A percentile compares a stretch with the other conserved stretches of the same genome.
phyloP scores from a whole-genome alignment of 1,139 yeast species.

The Ashbya aceris region DNA sequence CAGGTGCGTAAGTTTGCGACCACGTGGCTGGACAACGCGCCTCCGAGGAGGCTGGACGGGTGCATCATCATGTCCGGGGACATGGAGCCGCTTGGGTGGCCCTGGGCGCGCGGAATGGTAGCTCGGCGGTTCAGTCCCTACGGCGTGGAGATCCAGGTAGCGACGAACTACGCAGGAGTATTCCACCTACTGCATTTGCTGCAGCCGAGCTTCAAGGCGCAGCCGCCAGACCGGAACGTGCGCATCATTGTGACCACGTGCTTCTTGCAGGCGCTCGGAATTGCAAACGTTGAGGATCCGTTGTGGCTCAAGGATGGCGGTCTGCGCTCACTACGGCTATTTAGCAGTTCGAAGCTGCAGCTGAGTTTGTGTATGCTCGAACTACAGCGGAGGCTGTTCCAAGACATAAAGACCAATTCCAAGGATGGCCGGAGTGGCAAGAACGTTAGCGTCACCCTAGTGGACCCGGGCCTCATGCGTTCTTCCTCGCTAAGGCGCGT shows the following conservation, averaged over 20 bases:
- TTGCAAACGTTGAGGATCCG: conserved; percentile 55
- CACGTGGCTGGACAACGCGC: conserved; percentile 82
- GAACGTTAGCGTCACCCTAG: conserved; percentile 63
- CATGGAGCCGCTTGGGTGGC: conserved; percentile 46
- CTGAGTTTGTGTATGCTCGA: conserved; percentile 67
- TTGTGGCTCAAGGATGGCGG: conserved; percentile 56
- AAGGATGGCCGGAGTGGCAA: conserved; percentile 49
- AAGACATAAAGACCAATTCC: conserved; percentile 30
- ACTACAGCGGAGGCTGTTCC: conserved; percentile 53
- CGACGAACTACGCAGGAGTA: conserved; percentile 72
- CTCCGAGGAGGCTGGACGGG: conserved; percentile 86
- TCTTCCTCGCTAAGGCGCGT: conserved; percentile 78
- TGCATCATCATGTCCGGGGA: conserved; percentile 84
- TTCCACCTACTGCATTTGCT: conserved; percentile 70
- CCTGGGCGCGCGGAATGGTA: conserved; percentile 17
- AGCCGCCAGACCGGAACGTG: conserved; percentile 92
- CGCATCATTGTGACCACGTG: conserved; percentile 71
- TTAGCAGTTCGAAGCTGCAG: conserved; percentile 74
- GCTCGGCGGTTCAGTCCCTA: conserved; percentile 56
- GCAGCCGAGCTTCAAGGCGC: conserved; percentile 73
- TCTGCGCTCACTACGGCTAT: conserved; percentile 60
- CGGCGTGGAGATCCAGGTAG: conserved; percentile 80
- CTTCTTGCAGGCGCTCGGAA: conserved; percentile 64
- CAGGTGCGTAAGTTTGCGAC: conserved; percentile 89
- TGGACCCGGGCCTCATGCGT: conserved; percentile 88